phyloP scores from a whole-genome alignment of 73 alveolate species.

The Symbiodinium natans region DNA sequence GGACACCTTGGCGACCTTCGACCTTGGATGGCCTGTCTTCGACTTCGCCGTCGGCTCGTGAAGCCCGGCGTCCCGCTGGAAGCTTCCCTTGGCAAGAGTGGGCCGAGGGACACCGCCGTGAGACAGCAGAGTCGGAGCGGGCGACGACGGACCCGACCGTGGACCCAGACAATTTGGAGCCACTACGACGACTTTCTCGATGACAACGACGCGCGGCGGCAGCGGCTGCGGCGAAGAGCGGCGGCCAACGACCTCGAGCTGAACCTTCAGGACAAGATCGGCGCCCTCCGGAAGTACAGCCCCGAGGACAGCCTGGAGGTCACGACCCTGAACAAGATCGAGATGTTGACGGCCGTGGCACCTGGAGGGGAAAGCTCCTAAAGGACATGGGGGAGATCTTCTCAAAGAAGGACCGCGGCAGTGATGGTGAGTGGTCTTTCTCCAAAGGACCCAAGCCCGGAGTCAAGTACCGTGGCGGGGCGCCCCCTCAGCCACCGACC shows the following conservation, averaged over 20 bases:
- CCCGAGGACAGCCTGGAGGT: not conserved
- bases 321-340: not conserved
- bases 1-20: not conserved
- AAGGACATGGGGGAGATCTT: not conserved
- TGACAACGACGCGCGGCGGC: not conserved
- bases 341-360: not conserved
- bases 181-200: not conserved
- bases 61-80: not conserved
- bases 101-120: not conserved
- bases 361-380: not conserved
- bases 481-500: not conserved
- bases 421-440: not conserved
- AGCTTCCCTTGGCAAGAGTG: not conserved
- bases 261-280: not conserved
- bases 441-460: slow-evolving; percentile 1
- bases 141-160: not conserved
- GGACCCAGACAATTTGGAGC: not conserved
- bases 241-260: not conserved
- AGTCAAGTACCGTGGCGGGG: not conserved
- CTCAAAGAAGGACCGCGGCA: not conserved
- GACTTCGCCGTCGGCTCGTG: not conserved
- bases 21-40: not conserved
- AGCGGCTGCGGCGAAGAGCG: not conserved
- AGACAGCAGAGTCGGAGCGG: not conserved
- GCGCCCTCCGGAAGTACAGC: not conserved